These are phyloP conservation scores for Paramecium tetraurelia DNA, from an alignment of 73 alveolate species.

Conservation along the genomic window DNA sequence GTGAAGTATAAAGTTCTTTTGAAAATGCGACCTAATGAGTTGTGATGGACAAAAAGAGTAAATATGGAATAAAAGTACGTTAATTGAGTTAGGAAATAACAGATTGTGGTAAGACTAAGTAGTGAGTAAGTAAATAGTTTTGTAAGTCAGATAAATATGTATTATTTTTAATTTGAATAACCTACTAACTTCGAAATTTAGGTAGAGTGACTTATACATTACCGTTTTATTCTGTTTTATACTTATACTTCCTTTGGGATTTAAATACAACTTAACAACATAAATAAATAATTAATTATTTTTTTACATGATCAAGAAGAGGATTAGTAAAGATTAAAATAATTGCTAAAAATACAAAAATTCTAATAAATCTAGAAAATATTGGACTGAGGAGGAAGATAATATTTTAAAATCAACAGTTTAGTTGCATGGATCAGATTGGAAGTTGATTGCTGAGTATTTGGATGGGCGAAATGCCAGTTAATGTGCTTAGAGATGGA, in stretches of 20 bases:
- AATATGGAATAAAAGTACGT: neutral
- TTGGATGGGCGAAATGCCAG: conserved; percentile 50
- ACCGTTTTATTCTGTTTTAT: neutral
- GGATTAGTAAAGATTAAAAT: neutral
- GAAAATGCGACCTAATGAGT: neutral
- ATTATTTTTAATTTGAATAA: too few species aligned
- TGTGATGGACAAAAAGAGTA: too few species aligned
- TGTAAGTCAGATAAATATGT: too few species aligned
- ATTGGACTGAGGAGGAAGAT: conserved; percentile 7
- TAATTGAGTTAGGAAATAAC: neutral
- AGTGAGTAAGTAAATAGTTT: neutral
- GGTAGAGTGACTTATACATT: neutral
- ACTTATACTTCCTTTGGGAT: neutral
- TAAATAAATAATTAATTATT: neutral
- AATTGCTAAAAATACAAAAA: neutral
- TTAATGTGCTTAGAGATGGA: conserved; percentile 63
- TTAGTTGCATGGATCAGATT: conserved; percentile 6
- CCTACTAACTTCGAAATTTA: neutral
- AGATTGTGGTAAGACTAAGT: neutral
- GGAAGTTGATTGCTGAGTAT: conserved; percentile 40
- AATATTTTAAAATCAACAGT: neutral
- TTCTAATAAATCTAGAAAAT: neutral
- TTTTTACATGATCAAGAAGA: neutral
- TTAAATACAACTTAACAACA: conserved; percentile 1
- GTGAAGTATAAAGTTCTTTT: neutral